A percentile compares a stretch with the other conserved stretches of the same genome.
phyloP scores from a whole-genome alignment of 768 basidiomycete genomes.

The Ramaria sp. region DNA sequence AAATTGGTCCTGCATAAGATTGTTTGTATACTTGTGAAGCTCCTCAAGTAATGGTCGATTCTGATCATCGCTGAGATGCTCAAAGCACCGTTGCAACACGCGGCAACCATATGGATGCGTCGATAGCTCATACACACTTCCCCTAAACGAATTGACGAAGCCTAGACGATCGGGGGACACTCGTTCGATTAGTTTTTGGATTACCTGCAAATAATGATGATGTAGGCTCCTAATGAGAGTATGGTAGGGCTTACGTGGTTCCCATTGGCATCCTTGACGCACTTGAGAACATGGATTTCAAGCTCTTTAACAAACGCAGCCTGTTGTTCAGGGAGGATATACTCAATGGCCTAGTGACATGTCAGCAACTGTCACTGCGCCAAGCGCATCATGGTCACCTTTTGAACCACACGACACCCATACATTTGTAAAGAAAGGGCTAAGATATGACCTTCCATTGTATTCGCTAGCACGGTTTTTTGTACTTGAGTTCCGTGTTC shows the following conservation, averaged over 20 bases:
- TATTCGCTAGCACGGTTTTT: conserved; percentile 52
- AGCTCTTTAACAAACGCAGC: conserved; percentile 65
- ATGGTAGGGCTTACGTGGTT: conserved; percentile 68
- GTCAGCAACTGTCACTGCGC: conserved; percentile 3
- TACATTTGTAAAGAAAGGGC: conserved; percentile 84
- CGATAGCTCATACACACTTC: conserved; percentile 70
- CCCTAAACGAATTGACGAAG: conserved; percentile 67
- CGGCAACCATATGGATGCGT: conserved; percentile 92
- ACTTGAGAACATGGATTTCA: conserved; percentile 68
- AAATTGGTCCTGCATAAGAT: conserved; percentile 84
- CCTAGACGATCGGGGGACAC: conserved; percentile 66
- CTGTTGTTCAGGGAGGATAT: conserved; percentile 70
- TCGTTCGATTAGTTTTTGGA: conserved; percentile 81
- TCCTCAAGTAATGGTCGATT: conserved; percentile 73
- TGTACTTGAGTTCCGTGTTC: conserved; percentile 76
- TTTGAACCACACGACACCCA: conserved; percentile 92
- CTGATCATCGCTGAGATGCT: conserved; percentile 62
- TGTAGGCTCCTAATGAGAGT: conserved; percentile 1
- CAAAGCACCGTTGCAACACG: conserved; percentile 87
- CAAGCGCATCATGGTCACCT: conserved; percentile 37
- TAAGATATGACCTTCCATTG: conserved; percentile 72
- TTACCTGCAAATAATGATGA: conserved; percentile 37
- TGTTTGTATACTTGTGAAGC: conserved; percentile 56
- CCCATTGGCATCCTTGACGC: conserved; percentile 85
- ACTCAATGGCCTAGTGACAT: conserved; percentile 65